Evolutionary conservation across 73 alveolate species (phyloP), one percentile per base, ranked within the genome.

Genomic region (Paramecium caudatum): DNA sequence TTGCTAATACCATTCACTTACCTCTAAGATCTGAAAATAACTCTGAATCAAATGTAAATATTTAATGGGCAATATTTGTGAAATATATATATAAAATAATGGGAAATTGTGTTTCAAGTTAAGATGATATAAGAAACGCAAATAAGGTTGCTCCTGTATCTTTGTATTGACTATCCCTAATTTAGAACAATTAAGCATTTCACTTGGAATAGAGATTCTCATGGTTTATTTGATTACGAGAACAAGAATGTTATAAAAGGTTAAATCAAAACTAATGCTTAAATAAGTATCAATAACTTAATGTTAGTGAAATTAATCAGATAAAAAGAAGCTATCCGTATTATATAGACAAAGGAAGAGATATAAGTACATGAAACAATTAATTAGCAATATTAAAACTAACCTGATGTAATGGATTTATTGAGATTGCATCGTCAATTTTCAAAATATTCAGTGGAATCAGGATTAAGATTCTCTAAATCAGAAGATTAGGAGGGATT

Each of bases 151-250:
- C 80, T 27, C 80, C 88, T n/a, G 43, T 74, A 10, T 74, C 88
- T 21, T 37, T 74, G 88, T 74, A 74, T 21, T 19, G 43, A 27
- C 43, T 43, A 34, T 33, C 39, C 23, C 15, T 32, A 45, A 86
- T 47, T 39, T 37, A 86, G 93, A 65, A 48, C 82, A 47, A 46
- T 91, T 19, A 90, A 91, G 46, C 86, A 65, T n/a, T 74, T 49
- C 61, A 90, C 98, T n/a, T 94, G 98, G 98, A 90, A 82, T 74
- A 86, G 93, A 47, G 95, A 94, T 65, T 94, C 98, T 19, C 96
- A 91, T 91, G 98, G 98, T 16, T 81, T 94, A 17, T 94, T 93
- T 88, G 98, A 94, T 83, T 94, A 94, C 82, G 98, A 94, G 70
- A 82, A 91, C 50, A 90, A 92, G 23, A 91, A 90, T 61, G 81